phyloP scores from a whole-genome alignment of 192 early-diverging fungal species.

The Thamnidium elegans region DNA sequence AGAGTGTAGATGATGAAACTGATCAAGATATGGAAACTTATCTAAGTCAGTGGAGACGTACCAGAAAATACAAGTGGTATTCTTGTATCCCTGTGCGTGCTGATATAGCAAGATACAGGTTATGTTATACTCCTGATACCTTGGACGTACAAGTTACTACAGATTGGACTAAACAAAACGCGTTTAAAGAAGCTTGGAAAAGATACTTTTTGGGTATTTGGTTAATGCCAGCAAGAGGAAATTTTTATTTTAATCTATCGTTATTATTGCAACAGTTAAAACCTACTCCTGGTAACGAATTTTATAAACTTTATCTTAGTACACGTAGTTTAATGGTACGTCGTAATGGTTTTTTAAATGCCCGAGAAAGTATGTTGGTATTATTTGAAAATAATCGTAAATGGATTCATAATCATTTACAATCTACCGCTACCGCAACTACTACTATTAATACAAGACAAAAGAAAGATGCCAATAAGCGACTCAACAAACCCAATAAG shows the following conservation, averaged over 20 bases:
- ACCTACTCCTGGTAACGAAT: constrained; percentile 30
- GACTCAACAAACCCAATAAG: neutral
- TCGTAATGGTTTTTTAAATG: constrained; percentile 47
- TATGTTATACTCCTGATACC: constrained; percentile 38
- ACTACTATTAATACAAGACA: too few relatives aligned
- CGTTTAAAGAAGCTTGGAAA: constrained; percentile 33
- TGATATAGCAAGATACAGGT: constrained; percentile 54
- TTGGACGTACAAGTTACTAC: constrained; percentile 10
- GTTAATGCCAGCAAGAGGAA: constrained; percentile 34
- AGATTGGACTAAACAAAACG: constrained; percentile 29
- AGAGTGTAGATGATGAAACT: constrained; percentile 25
- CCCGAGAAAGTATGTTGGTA: constrained; percentile 46
- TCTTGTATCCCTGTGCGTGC: constrained; percentile 45
- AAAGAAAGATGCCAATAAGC: constrained; percentile 8
- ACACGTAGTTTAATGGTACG: constrained; percentile 45
- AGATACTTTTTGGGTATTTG: constrained; percentile 32
- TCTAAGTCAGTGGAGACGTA: neutral
- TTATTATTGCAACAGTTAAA: constrained; percentile 36
- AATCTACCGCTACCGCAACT: neutral
- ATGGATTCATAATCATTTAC: constrained; percentile 22
- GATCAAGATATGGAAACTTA: neutral
- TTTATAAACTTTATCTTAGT: constrained; percentile 28
- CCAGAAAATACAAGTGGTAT: constrained; percentile 42
- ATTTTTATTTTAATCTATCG: constrained; percentile 53
- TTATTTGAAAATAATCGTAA: constrained; percentile 50